Evolutionary conservation across 176 grass and related monocot genomes (phyloP).

Genomic region (Neostapfia colusana): DNA sequence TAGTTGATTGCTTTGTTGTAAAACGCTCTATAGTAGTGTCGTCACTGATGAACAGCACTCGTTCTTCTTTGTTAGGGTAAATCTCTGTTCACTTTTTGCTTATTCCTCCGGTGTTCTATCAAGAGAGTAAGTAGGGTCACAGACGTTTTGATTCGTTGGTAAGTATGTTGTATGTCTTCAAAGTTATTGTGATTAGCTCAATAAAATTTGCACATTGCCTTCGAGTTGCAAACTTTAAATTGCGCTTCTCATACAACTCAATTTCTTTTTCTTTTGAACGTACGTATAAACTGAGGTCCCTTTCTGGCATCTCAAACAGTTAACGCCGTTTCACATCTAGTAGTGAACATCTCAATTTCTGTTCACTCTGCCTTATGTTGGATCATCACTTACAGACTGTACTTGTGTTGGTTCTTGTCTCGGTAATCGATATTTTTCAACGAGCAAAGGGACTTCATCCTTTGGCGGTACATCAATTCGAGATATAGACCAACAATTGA

Average conservation of each 20-base stretch:
- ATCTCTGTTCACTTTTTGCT: constrained; percentile 8
- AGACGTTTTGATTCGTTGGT: background rate
- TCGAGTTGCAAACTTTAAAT: background rate
- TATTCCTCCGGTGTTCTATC: background rate
- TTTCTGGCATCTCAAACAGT: background rate
- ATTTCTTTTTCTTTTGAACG: no score
- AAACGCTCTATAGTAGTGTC: background rate
- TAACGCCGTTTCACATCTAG: background rate
- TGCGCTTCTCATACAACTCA: no score
- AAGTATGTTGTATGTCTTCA: background rate
- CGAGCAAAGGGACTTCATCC: background rate
- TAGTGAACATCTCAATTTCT: background rate
- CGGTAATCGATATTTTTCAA: background rate
- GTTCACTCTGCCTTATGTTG: background rate
- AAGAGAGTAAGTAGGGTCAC: background rate
- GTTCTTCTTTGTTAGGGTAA: constrained; percentile 15
- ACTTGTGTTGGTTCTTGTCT: background rate
- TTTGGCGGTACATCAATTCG: background rate
- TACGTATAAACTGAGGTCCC: no score
- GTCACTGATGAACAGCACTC: background rate
- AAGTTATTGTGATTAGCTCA: background rate
- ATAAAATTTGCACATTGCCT: background rate
- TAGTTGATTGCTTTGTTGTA: constrained; percentile 26
- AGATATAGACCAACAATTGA: constrained; percentile 1
- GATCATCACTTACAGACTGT: background rate